phyloP scores from a whole-genome alignment of 23 red algal species.

The Gracilaria gracilis region DNA sequence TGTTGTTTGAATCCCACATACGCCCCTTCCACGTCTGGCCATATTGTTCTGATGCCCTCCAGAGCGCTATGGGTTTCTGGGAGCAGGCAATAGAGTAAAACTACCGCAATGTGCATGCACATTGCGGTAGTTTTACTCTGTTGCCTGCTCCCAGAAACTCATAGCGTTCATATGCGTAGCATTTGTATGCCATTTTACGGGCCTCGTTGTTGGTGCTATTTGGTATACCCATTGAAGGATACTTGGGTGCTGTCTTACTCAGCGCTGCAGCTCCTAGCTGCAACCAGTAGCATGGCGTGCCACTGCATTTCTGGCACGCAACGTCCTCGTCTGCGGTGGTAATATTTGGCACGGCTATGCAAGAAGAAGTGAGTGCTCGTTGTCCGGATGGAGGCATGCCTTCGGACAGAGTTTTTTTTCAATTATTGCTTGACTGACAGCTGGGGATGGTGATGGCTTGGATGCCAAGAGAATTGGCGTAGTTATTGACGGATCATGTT shows the following conservation, averaged over 20 bases:
- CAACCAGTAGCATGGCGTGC: constrained; percentile 4
- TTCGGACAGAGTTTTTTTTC: too few species aligned
- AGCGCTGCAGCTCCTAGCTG: not conserved
- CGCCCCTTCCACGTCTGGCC: not conserved
- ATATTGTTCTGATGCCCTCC: not conserved
- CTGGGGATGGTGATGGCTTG: too few species aligned
- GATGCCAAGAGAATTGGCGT: too few species aligned
- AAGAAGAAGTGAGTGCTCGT: too few species aligned
- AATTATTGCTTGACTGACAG: too few species aligned
- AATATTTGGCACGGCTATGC: not conserved
- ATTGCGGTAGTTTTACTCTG: not conserved
- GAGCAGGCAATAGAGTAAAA: too few species aligned
- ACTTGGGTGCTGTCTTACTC: not conserved
- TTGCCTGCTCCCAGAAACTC: not conserved
- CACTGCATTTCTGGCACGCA: not conserved
- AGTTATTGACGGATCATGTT: too few species aligned
- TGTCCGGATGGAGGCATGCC: too few species aligned
- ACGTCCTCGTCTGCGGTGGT: not conserved
- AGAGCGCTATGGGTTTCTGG: too few species aligned
- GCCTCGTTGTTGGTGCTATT: not conserved
- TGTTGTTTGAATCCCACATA: not conserved
- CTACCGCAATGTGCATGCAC: too few species aligned
- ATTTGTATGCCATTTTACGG: not conserved
- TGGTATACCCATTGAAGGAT: not conserved
- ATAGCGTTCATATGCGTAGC: not conserved